Evolutionary conservation across 768 basidiomycete genomes (phyloP), one percentile per base, ranked within the genome.

Genomic region (Gautieria morchelliformis): DNA sequence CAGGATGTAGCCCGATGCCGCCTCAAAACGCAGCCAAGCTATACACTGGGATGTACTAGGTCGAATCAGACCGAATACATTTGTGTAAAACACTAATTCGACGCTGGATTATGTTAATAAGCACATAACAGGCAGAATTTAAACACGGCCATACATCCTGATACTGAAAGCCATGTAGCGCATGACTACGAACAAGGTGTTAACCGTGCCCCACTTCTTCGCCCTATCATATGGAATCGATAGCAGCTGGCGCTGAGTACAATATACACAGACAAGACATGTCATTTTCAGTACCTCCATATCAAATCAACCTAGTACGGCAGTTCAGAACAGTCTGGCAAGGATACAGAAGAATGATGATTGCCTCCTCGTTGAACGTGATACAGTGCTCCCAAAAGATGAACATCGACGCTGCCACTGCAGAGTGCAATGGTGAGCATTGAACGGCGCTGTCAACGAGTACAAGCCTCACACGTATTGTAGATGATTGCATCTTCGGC

Each of bases 381-480:
- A 57, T 57, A 30, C 56, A 57, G 47, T 57, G 45, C 11, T 57
- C 56, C 56, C 56, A 57, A 45, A 57, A 48, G 17, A 50, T 47
- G 30, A 57, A 57, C 10, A 17, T 19, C 5, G 56, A 57, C 10
- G 56, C 56, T 33, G 56, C 56, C 35, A 57, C 56, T 57, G 45
- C 2, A 24, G 39, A 55, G 27, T n/a, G 3, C n/a, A 17, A n/a
- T n/a, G 7, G 49, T 46, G 10, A n/a, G n/a, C n/a, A n/a, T 51
- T 37, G 49, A 22, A n/a, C 35, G 7, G n/a, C n/a, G 11, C 14
- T n/a, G 24, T 24, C 51, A 22, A 37, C 9, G 51, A 39, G 6
- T 35, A 19, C 35, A 20, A 39, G 24, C 51, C 20, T 14, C 20
- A 52, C 51, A 8, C 10, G 51, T 40, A 32, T 52, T 52, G n/a